Percentiles rank a stretch among this genome's conserved stretches.
These are phyloP conservation scores for Dillenia suffruticosa DNA, from an alignment of 164 flowering plant species.

Conservation along the genomic window DNA sequence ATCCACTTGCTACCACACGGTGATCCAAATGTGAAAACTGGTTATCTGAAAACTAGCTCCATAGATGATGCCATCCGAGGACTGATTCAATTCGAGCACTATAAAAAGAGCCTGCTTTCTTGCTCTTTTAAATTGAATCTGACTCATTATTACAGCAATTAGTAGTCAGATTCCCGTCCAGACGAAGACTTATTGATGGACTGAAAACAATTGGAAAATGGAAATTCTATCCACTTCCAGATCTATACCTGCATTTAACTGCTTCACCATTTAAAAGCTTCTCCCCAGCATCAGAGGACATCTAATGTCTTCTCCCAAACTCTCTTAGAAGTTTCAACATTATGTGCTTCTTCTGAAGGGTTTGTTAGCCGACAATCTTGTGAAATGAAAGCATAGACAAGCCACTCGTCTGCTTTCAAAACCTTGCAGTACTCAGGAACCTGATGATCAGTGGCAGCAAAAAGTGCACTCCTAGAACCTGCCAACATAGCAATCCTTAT, in stretches of 20 bases:
- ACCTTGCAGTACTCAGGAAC: slow-evolving; percentile 76
- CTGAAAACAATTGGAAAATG: too few relatives aligned
- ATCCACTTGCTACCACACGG: too few relatives aligned
- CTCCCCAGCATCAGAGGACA: slow-evolving; percentile 82
- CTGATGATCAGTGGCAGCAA: slow-evolving; percentile 94
- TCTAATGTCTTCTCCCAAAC: slow-evolving; percentile 97
- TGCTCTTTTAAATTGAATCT: too few relatives aligned
- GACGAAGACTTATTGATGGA: too few relatives aligned
- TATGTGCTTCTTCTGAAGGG: slow-evolving; percentile 95
- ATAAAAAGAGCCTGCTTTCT: too few relatives aligned
- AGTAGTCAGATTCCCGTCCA: too few relatives aligned
- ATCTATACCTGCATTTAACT: slow-evolving; percentile 57
- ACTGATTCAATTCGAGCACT: too few relatives aligned
- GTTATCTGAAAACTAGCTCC: too few relatives aligned
- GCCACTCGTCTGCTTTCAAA: slow-evolving; percentile 93
- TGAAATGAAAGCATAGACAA: slow-evolving; percentile 79
- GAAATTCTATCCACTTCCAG: too few relatives aligned
- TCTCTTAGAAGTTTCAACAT: slow-evolving; percentile 50
- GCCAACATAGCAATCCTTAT: slow-evolving; percentile 8
- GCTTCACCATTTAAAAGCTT: slow-evolving; percentile 76
- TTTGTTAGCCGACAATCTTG: slow-evolving; percentile 85
- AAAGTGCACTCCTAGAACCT: slow-evolving; percentile 95
- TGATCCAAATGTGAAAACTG: too few relatives aligned
- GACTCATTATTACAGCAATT: too few relatives aligned
- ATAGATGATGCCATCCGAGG: too few relatives aligned